Conservation (phyloP, 805 yeast species). For the Starmerella bombicola region DNA sequence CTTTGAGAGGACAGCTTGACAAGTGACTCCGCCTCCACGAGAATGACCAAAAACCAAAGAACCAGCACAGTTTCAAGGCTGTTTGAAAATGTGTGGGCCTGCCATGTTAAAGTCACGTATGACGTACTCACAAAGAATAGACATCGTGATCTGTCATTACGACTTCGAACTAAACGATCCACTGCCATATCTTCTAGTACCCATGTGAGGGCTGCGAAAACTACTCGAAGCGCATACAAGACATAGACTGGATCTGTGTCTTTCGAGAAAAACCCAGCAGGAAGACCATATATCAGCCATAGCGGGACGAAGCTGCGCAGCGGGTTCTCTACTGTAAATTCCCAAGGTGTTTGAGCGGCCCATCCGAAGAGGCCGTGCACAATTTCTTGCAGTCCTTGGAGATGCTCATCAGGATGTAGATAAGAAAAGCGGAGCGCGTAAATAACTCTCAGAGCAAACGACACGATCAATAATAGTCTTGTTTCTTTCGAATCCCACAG, state of each 20-base stretch:
- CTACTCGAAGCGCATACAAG: conserved; percentile 44
- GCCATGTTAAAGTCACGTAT: conserved; percentile 66
- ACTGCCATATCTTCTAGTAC: conserved; percentile 33
- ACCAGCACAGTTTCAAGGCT: conserved; percentile 52
- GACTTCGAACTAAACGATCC: conserved; percentile 38
- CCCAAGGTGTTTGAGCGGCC: conserved; percentile 64
- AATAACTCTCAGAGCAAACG: conserved; percentile 40
- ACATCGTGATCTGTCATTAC: conserved; percentile 35
- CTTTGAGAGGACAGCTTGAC: conserved; percentile 13
- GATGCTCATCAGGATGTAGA: conserved; percentile 96
- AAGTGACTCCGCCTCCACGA: conserved; percentile 30
- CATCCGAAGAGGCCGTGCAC: conserved; percentile 35
- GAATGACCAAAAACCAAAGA: conserved; percentile 38
- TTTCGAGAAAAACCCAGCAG: conserved; percentile 37
- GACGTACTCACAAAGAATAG: conserved; percentile 38
- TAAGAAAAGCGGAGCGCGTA: conserved; percentile 64
- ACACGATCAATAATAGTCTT: conserved; percentile 37
- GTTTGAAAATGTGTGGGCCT: conserved; percentile 83
- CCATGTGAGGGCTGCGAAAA: conserved; percentile 32
- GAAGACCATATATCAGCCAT: conserved; percentile 51
- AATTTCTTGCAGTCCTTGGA: conserved; percentile 75
- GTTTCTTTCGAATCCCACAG: conserved; percentile 26
- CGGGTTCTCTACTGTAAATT: conserved; percentile 45
- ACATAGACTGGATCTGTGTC: conserved; percentile 37
- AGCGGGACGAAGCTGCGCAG: conserved; percentile 64